Conservation (phyloP, 1,139 yeast species). For the Suhomyces choctaworum region DNA sequence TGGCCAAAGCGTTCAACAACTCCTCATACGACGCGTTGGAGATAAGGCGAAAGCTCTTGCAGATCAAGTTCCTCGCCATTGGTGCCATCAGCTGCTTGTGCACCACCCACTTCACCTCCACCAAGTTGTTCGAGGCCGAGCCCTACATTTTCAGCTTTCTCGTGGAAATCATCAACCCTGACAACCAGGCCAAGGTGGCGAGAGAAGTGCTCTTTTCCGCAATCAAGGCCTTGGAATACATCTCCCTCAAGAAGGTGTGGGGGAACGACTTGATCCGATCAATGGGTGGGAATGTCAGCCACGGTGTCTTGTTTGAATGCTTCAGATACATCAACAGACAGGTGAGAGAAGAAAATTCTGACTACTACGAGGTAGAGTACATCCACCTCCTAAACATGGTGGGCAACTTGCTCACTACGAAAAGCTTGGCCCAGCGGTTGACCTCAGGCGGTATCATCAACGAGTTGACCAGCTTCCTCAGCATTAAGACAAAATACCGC, state of each 20-base stretch:
- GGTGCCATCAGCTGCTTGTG: slow-evolving; percentile 56
- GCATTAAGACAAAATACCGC: slow-evolving; percentile 50
- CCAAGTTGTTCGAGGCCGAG: slow-evolving; percentile 69
- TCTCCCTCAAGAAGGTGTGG: slow-evolving; percentile 69
- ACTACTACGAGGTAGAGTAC: slow-evolving; percentile 47
- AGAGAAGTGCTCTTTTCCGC: slow-evolving; percentile 58
- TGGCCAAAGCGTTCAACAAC: slow-evolving; percentile 72
- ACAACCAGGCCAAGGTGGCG: slow-evolving; percentile 55
- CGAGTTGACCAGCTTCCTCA: slow-evolving; percentile 63
- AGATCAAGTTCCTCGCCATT: slow-evolving; percentile 66
- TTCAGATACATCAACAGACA: slow-evolving; percentile 60
- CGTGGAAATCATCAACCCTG: slow-evolving; percentile 62
- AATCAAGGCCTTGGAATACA: slow-evolving; percentile 66
- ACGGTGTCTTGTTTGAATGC: slow-evolving; percentile 77
- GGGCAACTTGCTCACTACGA: slow-evolving; percentile 57
- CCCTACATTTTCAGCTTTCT: slow-evolving; percentile 73
- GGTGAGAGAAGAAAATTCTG: slow-evolving; percentile 36
- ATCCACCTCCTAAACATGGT: slow-evolving; percentile 57
- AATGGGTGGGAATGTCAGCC: slow-evolving; percentile 88
- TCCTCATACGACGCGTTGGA: slow-evolving; percentile 54
- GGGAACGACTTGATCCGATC: slow-evolving; percentile 77
- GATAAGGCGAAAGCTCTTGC: slow-evolving; percentile 59
- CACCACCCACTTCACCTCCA: slow-evolving; percentile 54
- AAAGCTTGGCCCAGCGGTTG: slow-evolving; percentile 46
- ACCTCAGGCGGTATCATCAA: slow-evolving; percentile 70